Percentiles rank a stretch among this genome's conserved stretches.
phyloP scores from a whole-genome alignment of 2,329 filamentous ascomycete genomes.

The Curvularia hawaiiensis region DNA sequence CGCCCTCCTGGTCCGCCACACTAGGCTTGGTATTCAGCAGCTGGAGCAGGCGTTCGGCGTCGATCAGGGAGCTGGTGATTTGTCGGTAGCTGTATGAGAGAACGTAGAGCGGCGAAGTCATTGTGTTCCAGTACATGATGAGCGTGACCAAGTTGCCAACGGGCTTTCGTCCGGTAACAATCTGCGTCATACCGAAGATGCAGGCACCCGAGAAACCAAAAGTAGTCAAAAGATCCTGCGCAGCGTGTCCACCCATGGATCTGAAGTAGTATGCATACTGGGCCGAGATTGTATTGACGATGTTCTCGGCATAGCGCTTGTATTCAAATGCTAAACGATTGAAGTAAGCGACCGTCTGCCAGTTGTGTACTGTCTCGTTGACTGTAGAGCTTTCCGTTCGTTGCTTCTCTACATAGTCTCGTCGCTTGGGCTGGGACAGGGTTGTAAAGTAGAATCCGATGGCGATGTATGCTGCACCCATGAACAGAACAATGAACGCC shows the following conservation, averaged over 20 bases:
- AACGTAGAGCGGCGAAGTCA: slow-evolving; percentile 55
- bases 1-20: slow-evolving; percentile 52
- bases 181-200: slow-evolving; percentile 60
- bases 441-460: slow-evolving; percentile 52
- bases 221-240: slow-evolving; percentile 55
- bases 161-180: slow-evolving; percentile 55
- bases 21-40: slow-evolving; percentile 64
- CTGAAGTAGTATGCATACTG: slow-evolving; percentile 43
- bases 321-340: slow-evolving; percentile 62
- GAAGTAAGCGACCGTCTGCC: slow-evolving; percentile 65
- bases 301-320: slow-evolving; percentile 52
- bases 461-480: slow-evolving; percentile 57
- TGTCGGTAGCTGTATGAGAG: slow-evolving; percentile 57
- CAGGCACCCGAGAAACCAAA: slow-evolving; percentile 56
- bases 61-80: slow-evolving; percentile 62
- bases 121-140: slow-evolving; percentile 65
- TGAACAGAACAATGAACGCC: slow-evolving; percentile 47
- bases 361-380: slow-evolving; percentile 64
- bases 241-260: slow-evolving; percentile 41
- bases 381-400: slow-evolving; percentile 59
- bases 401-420: slow-evolving; percentile 50
- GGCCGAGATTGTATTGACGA: slow-evolving; percentile 46
- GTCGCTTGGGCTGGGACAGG: slow-evolving; percentile 50
- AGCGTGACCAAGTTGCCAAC: slow-evolving; percentile 69
- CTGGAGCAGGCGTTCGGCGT: slow-evolving; percentile 66